A percentile compares a stretch with the other conserved stretches of the same genome.
Evolutionary conservation across 2,329 filamentous ascomycete species (phyloP).

Genomic region (Colletotrichum tanaceti): DNA sequence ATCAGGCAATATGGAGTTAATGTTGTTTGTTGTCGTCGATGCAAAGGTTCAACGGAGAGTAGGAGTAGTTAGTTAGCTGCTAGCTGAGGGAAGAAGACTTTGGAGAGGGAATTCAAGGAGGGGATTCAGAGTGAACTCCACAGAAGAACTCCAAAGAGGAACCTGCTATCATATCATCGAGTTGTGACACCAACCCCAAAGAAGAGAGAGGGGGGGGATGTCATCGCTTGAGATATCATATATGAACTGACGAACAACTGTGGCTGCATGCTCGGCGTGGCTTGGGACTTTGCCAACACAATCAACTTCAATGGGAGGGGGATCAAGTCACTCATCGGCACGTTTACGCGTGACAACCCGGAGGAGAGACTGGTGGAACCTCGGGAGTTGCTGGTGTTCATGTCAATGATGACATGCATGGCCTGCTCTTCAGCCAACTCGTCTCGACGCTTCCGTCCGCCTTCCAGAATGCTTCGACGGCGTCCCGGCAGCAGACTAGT

Average conservation of each 20-base stretch:
- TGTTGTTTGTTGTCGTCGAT: background rate
- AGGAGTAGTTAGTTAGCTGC: too few species aligned
- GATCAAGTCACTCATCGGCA: background rate
- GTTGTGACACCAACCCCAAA: background rate
- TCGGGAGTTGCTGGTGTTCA: too few species aligned
- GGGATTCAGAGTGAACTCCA: background rate
- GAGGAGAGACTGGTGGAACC: too few species aligned
- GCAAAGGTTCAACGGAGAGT: too few species aligned
- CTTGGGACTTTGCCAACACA: constrained; percentile 3
- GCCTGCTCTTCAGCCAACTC: background rate
- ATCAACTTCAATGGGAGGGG: too few species aligned
- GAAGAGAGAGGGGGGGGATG: background rate
- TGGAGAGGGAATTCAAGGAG: too few species aligned
- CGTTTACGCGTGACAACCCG: background rate
- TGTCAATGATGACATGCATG: too few species aligned
- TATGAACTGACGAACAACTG: background rate
- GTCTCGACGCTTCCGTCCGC: background rate
- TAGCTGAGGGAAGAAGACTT: too few species aligned
- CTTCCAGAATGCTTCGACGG: background rate
- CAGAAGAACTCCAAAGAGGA: background rate
- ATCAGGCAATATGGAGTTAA: background rate
- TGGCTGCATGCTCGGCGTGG: background rate
- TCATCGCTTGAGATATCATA: too few species aligned
- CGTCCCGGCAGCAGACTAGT: background rate
- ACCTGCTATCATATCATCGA: constrained; percentile 18